Base-by-base conservation (phyloP, 768 basidiomycete species). In the Lanmaoa rubissima region DNA sequence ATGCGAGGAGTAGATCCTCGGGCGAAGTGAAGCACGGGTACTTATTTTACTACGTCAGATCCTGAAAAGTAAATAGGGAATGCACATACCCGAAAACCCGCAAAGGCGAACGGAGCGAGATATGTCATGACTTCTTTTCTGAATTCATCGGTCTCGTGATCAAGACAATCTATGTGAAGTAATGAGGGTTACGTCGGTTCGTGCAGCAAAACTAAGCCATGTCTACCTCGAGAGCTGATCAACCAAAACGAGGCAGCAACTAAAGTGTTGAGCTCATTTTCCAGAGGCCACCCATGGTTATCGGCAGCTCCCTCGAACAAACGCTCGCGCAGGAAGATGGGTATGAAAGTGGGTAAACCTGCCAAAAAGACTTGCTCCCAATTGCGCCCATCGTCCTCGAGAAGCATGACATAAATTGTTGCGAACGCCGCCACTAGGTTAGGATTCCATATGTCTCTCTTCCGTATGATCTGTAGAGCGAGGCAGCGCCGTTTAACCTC, bases 361-460 rank as follows among this genome's bases (percentile, higher is more conserved):
- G 80, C 79, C 64, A 75, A 74, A 47, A 74, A 63, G 14, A 84
- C 71, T 57, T 80, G 82, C 48, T 73, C 72, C 39, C 74, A 61
- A 63, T 84, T 84, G 58, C 74, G 77, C 46, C 74, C 76, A 51
- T 77, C 79, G 28, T 82, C 78, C 58, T 86, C 83, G 34, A 84
- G 76, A 41, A 84, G 70, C 82, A 87, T 84, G 36, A 80, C 65
- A 63, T 81, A 84, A 50, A 81, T 76, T 0, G 76, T 76, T 73
- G 81, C 81, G 32, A 87, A 66, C 12, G 77, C 78, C 54, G 81
- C 76, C 0, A 69, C 72, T 10, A 82, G 65, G 16, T 60, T 53
- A 31, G 75, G 68, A 55, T 75, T 63, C 59, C 76, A 68, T 31
- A 79, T 53, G 3, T 69, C 64, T 4, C 70, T 69, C n/a, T 58